These are phyloP conservation scores for Phytophthora pisi DNA, from an alignment of 352 stramenopile species.

Conservation along the genomic window DNA sequence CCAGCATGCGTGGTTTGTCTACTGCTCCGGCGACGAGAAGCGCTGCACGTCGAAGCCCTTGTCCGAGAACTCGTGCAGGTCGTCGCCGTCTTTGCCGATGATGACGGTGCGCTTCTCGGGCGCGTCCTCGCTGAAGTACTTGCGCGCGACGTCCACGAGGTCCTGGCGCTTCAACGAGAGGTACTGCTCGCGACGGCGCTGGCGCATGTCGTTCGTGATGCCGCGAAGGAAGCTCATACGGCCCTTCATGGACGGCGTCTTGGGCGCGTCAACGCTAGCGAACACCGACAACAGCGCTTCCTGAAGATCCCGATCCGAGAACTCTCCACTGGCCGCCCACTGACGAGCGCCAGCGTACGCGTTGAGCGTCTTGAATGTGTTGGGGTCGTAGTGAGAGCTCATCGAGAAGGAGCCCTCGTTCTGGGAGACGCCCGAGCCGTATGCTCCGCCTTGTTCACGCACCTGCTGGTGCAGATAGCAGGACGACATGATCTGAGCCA, in stretches of 20 bases:
- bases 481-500: conserved; percentile 86
- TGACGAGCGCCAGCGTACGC: conserved; percentile 63
- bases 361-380: conserved; percentile 79
- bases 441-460: conserved; percentile 79
- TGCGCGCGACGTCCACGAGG: conserved; percentile 60
- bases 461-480: conserved; percentile 86
- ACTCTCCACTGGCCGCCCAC: conserved; percentile 59
- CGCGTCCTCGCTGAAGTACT: conserved; percentile 50
- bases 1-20: background rate
- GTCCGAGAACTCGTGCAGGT: conserved; percentile 46
- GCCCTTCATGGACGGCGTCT: conserved; percentile 76
- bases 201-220: conserved; percentile 86
- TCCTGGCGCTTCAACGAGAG: conserved; percentile 47
- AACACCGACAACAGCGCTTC: conserved; percentile 86
- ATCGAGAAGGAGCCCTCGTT: conserved; percentile 82
- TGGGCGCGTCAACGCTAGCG: conserved; percentile 73
- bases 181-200: conserved; percentile 74
- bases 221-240: conserved; percentile 79
- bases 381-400: conserved; percentile 87
- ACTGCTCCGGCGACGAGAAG: conserved; percentile 31
- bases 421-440: conserved; percentile 73
- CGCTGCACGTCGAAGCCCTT: conserved; percentile 49
- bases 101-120: conserved; percentile 52
- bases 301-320: conserved; percentile 77
- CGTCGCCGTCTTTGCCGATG: conserved; percentile 62